Evolutionary conservation across 1,139 yeast species (phyloP), one percentile per base, ranked within the genome.

Genomic region (Taiozyma sp.): DNA sequence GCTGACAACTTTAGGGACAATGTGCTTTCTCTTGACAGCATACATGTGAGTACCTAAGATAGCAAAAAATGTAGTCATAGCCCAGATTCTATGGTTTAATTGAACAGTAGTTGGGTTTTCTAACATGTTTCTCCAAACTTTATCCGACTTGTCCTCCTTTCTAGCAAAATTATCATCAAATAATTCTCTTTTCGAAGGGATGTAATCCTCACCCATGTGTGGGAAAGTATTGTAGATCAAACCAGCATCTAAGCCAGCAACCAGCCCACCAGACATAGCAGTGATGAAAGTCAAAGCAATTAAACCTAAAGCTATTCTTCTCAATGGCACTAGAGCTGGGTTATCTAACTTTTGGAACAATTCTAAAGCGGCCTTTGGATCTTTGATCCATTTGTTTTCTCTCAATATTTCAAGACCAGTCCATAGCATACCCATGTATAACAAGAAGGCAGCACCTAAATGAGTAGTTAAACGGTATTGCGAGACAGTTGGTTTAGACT

Each of bases 41-140:
- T 77, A 80, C 70, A 87, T 61, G 61, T 84, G 96, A 39, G 82
- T 72, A 0, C 78, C 95, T 43, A 86, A 68, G 10, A 89, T 77
- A 0, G 90, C 69, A 55, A 78, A 77, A 68, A 91, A 93, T 0
- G 99, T 85, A 10, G 95, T 72, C 19, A 82, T 80, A 4, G 98
- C 99, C 56, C 91, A 70, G 28, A 85, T 79, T 65, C 99, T 81
- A 71, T 95, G 99, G 53, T 84, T 85, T 58, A 95, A 73, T 70
- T 95, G 99, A 32, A 93, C 99, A 4, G 97, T 91, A 14, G 97
- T 81, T 53, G 99, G 99, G 68, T 95, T 95, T 68, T 95, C 99
- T 48, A 93, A 75, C 68, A 89, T 71, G 65, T 95, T 95, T 73
- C 97, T 83, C 96, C 97, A 89, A 76, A 85, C 77, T 54, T 88